These are phyloP conservation scores for Medicago ruthenica DNA, from an alignment of 306 rosid species.

Conservation along the genomic window DNA sequence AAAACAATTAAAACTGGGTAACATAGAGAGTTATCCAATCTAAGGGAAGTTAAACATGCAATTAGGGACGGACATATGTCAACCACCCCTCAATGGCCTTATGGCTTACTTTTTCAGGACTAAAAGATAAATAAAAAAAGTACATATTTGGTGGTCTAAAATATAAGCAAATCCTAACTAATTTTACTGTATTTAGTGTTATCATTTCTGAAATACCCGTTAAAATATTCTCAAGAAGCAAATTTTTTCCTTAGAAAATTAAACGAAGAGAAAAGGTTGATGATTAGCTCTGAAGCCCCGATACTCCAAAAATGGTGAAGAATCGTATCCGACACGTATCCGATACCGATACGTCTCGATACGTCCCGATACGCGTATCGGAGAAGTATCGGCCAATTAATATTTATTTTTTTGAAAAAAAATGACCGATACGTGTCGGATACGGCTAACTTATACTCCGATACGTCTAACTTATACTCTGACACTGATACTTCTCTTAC, in stretches of 20 bases:
- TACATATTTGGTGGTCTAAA: background rate
- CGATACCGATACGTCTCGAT: too few relatives aligned
- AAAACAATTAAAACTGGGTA: conserved; percentile 25
- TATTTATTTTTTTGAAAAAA: too few relatives aligned
- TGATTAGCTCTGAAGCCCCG: too few relatives aligned
- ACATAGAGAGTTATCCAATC: background rate
- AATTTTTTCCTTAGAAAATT: background rate
- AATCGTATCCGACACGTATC: too few relatives aligned
- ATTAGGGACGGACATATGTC: background rate
- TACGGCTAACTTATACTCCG: too few relatives aligned
- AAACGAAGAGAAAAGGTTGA: background rate
- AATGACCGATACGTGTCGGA: too few relatives aligned
- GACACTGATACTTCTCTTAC: too few relatives aligned
- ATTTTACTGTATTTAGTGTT: background rate
- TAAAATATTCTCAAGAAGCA: background rate
- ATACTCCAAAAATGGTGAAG: too few relatives aligned
- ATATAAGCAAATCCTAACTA: background rate
- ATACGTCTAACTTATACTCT: too few relatives aligned
- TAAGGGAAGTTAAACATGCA: conserved; percentile 18
- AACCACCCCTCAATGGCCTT: background rate
- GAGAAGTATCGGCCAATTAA: too few relatives aligned
- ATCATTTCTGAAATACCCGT: background rate
- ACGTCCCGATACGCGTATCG: too few relatives aligned
- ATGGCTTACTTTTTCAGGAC: background rate
- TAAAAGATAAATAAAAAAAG: background rate